phyloP scores from a whole-genome alignment of 306 rosid genomes.

The Amphicarpaea edgeworthii region DNA sequence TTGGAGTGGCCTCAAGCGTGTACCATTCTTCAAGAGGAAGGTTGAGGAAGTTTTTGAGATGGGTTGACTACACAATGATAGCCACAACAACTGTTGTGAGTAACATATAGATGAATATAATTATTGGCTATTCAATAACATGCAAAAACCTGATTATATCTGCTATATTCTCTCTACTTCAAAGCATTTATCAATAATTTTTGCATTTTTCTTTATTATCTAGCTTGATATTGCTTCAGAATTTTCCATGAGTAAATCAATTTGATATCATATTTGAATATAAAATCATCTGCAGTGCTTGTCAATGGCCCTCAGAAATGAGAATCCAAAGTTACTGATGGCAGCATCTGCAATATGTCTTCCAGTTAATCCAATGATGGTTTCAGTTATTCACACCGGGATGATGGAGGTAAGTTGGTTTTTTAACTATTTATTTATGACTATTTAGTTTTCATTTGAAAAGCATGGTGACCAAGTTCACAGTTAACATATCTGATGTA shows the following conservation, averaged over 20 bases:
- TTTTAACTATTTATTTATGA: conserved; percentile 3
- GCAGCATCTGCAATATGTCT: conserved; percentile 87
- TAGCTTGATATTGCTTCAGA: conserved; percentile 17
- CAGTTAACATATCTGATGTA: conserved; percentile 27
- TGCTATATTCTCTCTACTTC: conserved; percentile 18
- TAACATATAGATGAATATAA: conserved; percentile 36
- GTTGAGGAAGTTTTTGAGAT: conserved; percentile 76
- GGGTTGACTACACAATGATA: conserved; percentile 97
- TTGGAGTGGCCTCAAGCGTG: conserved; percentile 94
- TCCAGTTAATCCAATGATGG: conserved; percentile 89
- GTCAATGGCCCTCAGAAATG: conserved; percentile 81
- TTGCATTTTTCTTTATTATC: conserved; percentile 22
- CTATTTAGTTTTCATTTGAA: background rate
- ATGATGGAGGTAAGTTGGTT: conserved; percentile 84
- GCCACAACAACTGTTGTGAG: conserved; percentile 93
- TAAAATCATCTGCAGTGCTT: conserved; percentile 70
- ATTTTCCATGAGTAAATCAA: conserved; percentile 23
- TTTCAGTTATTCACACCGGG: conserved; percentile 94
- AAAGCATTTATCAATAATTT: background rate
- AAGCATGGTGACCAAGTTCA: conserved; percentile 9
- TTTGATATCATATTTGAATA: conserved; percentile 31
- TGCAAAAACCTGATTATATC: conserved; percentile 26
- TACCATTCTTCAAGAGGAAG: conserved; percentile 89
- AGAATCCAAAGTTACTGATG: conserved; percentile 82
- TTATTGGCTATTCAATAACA: conserved; percentile 19